Evolutionary conservation across 2,329 filamentous ascomycete genomes (phyloP).

Genomic region (Mollisiaceae sp.): DNA sequence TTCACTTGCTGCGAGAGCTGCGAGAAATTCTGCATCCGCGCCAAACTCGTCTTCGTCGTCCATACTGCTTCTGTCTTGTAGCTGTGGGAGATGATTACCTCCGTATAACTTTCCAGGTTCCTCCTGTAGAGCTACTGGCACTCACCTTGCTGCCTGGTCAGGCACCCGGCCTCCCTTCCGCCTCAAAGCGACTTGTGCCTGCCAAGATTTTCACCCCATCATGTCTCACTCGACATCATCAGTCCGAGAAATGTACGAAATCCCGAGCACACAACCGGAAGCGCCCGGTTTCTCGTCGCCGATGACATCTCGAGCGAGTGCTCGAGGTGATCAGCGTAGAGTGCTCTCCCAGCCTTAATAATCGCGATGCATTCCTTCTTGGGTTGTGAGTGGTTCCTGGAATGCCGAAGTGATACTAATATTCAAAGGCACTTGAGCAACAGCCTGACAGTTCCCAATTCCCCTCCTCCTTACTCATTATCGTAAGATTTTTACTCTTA

Average conservation of each 20-base stretch:
- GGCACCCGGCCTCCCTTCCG: not conserved
- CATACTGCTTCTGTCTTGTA: conserved; percentile 27
- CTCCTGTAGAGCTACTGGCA: no score
- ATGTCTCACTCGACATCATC: not conserved
- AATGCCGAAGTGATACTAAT: not conserved
- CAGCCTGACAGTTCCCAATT: not conserved
- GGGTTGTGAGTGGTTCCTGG: not conserved
- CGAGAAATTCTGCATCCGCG: conserved; percentile 60
- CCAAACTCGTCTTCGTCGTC: conserved; percentile 61
- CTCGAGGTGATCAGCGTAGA: not conserved
- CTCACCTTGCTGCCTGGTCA: not conserved
- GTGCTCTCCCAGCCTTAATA: not conserved
- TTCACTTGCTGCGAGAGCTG: conserved; percentile 57
- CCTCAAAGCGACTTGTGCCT: no score
- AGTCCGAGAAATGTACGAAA: not conserved
- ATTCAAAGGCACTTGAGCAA: not conserved
- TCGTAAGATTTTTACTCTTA: not conserved
- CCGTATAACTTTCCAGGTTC: no score
- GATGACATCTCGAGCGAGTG: not conserved
- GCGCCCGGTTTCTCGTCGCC: not conserved
- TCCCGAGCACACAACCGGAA: not conserved
- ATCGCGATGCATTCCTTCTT: conserved; percentile 5
- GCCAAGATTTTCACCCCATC: not conserved
- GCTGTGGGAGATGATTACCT: not conserved
- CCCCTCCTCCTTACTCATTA: not conserved